These are phyloP conservation scores for Glebionis coronaria DNA, from an alignment of 129 eudicot species.

Conservation along the genomic window DNA sequence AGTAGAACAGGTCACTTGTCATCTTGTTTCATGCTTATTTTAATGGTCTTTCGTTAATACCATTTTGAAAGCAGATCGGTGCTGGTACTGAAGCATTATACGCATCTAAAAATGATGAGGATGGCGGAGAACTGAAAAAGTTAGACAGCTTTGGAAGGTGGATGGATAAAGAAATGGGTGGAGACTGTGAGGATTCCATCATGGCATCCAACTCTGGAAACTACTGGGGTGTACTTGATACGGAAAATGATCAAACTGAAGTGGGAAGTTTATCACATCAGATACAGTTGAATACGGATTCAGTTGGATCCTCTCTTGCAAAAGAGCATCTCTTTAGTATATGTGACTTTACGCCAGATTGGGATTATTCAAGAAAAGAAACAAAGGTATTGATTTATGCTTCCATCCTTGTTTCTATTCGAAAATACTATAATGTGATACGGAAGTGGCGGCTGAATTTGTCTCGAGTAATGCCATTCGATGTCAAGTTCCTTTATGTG, in stretches of 20 bases:
- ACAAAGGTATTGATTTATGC: conserved; percentile 26
- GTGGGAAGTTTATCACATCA: conserved; percentile 24
- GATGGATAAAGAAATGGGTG: conserved; percentile 17
- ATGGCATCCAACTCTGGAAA: conserved; percentile 25
- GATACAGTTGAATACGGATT: conserved; percentile 27
- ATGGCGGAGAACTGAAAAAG: conserved; percentile 21
- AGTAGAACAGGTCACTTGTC: not conserved
- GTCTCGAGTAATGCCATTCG: conserved; percentile 22
- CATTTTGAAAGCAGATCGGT: not conserved
- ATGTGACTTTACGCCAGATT: conserved; percentile 37
- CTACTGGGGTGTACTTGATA: conserved; percentile 27
- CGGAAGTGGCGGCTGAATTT: conserved; percentile 35
- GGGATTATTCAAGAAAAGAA: conserved; percentile 33
- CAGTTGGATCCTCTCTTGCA: conserved; percentile 27
- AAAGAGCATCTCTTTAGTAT: conserved; percentile 33
- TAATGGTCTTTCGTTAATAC: not conserved
- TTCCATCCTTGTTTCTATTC: not conserved
- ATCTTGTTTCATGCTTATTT: not conserved
- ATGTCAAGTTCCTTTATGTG: conserved; percentile 36
- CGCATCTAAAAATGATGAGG: conserved; percentile 1
- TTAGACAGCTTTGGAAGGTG: conserved; percentile 39
- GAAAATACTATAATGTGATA: conserved; percentile 26
- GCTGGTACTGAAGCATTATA: conserved; percentile 5
- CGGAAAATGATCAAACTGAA: conserved; percentile 11
- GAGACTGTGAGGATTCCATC: conserved; percentile 14